Conservation (phyloP, 805 yeast genomes). For the Ascoidea asiatica region DNA sequence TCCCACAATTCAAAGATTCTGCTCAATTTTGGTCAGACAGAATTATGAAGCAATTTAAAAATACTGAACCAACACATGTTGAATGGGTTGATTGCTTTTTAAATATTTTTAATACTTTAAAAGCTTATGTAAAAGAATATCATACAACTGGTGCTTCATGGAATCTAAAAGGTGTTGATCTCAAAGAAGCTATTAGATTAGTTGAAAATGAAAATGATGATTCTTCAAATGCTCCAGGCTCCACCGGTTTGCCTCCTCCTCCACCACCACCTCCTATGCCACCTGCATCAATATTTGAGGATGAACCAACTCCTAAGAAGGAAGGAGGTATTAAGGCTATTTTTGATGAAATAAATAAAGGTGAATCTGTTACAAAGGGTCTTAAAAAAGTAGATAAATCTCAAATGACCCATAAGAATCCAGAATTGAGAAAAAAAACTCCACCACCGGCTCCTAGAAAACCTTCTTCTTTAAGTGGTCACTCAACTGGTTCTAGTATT, state of each 20-base stretch:
- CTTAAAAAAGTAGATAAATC: constrained; percentile 87
- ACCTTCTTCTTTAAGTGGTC: constrained; percentile 43
- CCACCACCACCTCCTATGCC: constrained; percentile 89
- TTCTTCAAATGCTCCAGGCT: constrained; percentile 14
- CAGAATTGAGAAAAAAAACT: constrained; percentile 51
- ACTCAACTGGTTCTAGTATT: constrained; percentile 4
- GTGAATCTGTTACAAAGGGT: constrained; percentile 71
- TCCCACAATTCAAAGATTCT: constrained; percentile 79
- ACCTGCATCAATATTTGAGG: constrained; percentile 59
- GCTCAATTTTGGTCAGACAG: constrained; percentile 93
- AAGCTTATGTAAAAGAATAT: constrained; percentile 57
- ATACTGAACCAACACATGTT: constrained; percentile 48
- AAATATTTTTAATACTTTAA: constrained; percentile 54
- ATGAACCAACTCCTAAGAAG: constrained; percentile 14
- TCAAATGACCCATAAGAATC: constrained; percentile 89
- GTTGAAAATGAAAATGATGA: constrained; percentile 14
- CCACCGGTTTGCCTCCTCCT: constrained; percentile 22
- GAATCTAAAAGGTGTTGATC: constrained; percentile 46
- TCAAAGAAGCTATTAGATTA: constrained; percentile 33
- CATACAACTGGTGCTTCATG: constrained; percentile 82
- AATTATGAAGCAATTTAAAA: constrained; percentile 73
- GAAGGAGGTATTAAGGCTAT: constrained; percentile 70
- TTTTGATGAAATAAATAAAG: constrained; percentile 80
- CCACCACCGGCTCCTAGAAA: constrained; percentile 76
- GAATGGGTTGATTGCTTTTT: constrained; percentile 72